Conservation (phyloP, 495 filamentous ascomycete species). For the Daldinia caldariorum region DNA sequence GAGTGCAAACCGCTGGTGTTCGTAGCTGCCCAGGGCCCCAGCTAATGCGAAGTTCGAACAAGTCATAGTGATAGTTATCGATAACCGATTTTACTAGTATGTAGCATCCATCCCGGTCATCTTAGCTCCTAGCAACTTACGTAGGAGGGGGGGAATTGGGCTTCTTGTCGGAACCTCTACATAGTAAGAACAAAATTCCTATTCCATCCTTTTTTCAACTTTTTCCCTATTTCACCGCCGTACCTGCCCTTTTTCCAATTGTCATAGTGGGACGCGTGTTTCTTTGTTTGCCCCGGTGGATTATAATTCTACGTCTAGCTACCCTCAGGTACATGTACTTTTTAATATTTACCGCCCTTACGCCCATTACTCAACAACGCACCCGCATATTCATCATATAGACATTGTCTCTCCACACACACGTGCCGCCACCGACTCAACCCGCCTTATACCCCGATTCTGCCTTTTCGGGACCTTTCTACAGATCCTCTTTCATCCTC, state of each 20-base stretch:
- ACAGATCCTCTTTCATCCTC: background rate
- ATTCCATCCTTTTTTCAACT: slow-evolving; percentile 1
- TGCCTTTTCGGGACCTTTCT: slow-evolving; percentile 3
- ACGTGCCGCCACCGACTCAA: slow-evolving; percentile 20
- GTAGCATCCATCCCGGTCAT: too few species aligned
- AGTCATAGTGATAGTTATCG: slow-evolving; percentile 27
- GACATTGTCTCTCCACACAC: slow-evolving; percentile 22
- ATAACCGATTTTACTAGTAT: too few species aligned
- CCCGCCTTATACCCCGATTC: slow-evolving; percentile 2
- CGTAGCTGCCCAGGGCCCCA: background rate
- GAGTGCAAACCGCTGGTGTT: background rate
- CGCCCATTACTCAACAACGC: background rate
- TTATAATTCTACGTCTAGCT: slow-evolving; percentile 6
- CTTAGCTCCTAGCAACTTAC: slow-evolving; percentile 2
- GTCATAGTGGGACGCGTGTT: slow-evolving; percentile 6
- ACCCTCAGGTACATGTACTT: background rate
- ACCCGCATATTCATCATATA: background rate
- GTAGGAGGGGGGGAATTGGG: slow-evolving; percentile 19
- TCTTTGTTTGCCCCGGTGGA: slow-evolving; percentile 12
- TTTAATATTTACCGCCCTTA: slow-evolving; percentile 1
- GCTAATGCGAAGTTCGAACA: background rate
- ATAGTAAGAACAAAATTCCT: background rate
- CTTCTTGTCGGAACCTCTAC: slow-evolving; percentile 24
- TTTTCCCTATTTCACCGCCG: background rate
- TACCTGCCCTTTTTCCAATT: slow-evolving; percentile 3